Evolutionary conservation across 345 rosid species (phyloP), one percentile per base, ranked within the genome.

Genomic region (Arabidopsis thaliana): DNA sequence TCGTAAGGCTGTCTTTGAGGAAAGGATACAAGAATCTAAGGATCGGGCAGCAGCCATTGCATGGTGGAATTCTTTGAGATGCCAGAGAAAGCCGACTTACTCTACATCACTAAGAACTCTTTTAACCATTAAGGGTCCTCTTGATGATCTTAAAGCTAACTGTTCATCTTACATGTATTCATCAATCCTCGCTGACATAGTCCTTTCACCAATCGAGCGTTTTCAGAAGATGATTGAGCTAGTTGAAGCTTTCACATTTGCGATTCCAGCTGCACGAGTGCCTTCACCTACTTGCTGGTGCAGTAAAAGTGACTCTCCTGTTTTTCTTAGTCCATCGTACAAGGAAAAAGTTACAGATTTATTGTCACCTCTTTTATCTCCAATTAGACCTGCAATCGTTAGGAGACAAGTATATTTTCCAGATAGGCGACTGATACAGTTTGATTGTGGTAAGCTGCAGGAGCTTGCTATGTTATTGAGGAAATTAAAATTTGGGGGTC

Each of bases 11-110:
- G 25, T 96, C 56, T 65, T 82, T 82, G 88, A 88, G 80, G 97
- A 89, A 84, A 88, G 98, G 67, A 80, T 83, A 40, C 84, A 69
- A 84, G 97, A 96, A 83, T 83, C 82, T 16, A 84, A 85, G 85
- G 87, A 89, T 45, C 85, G 87, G 69, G 98, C 95, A 59, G 80
- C 87, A 70, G 86, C 99, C 64, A 78, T 91, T 84, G 94, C 96
- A 52, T 96, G 99, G 99, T 96, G 98, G 99, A 96, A 96, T 84
- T 89, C 96, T n/a, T 87, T 96, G 86, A 96, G 97, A 83, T 93
- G 99, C 75, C 83, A 40, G 78, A 88, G 76, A 80, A 93, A 85
- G 83, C 97, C 99, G 68, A 77, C 87, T 65, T 96, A 93, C 80
- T 86, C 99, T 30, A 82, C 91, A 61, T 85, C 89, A 60, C 71